Conservation (phyloP, 2,329 filamentous ascomycete species). For the Exophiala oligosperma region DNA sequence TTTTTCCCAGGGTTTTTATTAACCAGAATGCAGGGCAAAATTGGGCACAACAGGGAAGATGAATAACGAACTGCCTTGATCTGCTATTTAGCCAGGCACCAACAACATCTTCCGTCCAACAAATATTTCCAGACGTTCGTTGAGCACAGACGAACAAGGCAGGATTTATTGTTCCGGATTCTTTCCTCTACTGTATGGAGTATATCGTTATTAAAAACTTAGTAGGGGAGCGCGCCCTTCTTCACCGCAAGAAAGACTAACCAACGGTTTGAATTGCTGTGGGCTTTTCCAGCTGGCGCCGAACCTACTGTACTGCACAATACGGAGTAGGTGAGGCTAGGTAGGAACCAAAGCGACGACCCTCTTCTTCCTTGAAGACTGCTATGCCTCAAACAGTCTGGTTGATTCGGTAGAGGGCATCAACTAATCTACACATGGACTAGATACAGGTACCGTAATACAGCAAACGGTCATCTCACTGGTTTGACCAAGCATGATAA, state of each 20-base stretch:
- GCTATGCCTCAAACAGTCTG: slow-evolving; percentile 1
- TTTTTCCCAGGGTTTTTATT: background rate
- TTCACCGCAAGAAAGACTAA: background rate
- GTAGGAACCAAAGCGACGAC: background rate
- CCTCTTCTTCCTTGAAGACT: background rate
- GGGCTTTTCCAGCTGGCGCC: background rate
- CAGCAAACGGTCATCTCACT: no score
- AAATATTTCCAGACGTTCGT: no score
- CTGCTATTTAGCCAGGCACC: background rate
- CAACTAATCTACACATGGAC: background rate
- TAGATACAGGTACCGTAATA: background rate
- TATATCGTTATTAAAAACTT: no score
- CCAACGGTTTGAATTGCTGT: background rate
- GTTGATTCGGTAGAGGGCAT: background rate
- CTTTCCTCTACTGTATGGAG: background rate
- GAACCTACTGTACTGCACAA: background rate
- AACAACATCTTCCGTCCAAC: background rate
- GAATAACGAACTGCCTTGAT: background rate
- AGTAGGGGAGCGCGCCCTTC: background rate
- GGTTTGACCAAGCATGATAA: no score
- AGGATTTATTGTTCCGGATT: background rate
- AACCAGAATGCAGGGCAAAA: background rate
- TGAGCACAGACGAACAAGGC: no score
- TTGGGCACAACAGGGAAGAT: background rate
- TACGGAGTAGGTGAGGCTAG: no score